A percentile compares a stretch with the other conserved stretches of the same genome.
Evolutionary conservation across 192 early-diverging fungal genomes (phyloP).

Genomic region (Podila epigama): DNA sequence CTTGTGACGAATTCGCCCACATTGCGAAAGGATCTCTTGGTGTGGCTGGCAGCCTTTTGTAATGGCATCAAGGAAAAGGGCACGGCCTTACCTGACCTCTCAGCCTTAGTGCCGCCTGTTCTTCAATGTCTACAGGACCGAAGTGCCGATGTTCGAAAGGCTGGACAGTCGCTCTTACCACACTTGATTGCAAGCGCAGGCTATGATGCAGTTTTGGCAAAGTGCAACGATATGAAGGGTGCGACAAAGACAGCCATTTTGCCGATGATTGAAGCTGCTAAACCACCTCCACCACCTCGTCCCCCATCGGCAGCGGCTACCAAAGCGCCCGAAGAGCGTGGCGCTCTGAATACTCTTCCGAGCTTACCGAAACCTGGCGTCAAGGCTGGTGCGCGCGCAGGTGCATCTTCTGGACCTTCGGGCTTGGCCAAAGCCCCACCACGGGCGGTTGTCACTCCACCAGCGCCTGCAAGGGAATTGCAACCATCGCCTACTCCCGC

Average conservation of each 20-base stretch:
- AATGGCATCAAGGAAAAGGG: conserved; percentile 52
- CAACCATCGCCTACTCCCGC: conserved; percentile 24
- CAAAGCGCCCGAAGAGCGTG: conserved; percentile 26
- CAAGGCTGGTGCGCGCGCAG: conserved; percentile 22
- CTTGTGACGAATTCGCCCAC: conserved; percentile 84
- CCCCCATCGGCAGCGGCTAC: conserved; percentile 38
- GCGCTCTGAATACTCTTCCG: conserved; percentile 31
- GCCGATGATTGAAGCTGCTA: conserved; percentile 77
- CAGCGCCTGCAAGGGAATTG: conserved; percentile 19
- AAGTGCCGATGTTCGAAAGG: conserved; percentile 88
- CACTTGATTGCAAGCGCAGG: conserved; percentile 76
- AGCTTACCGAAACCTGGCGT: conserved; percentile 24
- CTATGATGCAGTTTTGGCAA: conserved; percentile 72
- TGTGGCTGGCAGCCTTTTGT: conserved; percentile 77
- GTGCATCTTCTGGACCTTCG: conserved; percentile 16
- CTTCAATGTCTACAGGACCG: conserved; percentile 89
- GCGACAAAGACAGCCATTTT: conserved; percentile 75
- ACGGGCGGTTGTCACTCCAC: conserved; percentile 14
- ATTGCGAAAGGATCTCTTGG: conserved; percentile 87
- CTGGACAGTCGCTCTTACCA: conserved; percentile 74
- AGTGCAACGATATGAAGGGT: conserved; percentile 79
- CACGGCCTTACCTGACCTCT: conserved; percentile 65
- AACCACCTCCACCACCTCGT: conserved; percentile 57
- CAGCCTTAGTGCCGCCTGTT: conserved; percentile 69
- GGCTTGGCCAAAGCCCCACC: conserved; percentile 19